Base-by-base conservation (phyloP, 2,329 filamentous ascomycete species). In the Bipolaris zeicola region DNA sequence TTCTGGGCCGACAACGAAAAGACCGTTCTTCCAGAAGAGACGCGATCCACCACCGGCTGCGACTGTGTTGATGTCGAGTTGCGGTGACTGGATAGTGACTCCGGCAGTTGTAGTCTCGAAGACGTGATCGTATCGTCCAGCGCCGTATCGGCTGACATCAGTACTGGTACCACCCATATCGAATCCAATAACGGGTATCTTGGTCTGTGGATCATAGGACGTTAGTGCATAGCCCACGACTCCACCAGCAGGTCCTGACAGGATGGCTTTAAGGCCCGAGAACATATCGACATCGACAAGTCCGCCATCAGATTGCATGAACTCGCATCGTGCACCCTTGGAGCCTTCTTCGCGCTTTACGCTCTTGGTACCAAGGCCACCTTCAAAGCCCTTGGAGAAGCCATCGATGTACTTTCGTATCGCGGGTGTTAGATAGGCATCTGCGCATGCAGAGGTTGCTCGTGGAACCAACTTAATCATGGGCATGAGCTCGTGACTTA, bases 141-240 rank as follows among this genome's bases (percentile, higher is more conserved):
- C 87, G 5, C 90, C 91, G 67, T 94, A 97, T 46, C 93, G 83
- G 33, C 91, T 96, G 8, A 96, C 91, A 74, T 97, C 93, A 0
- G 93, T 97, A 55, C 89, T 93, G 0, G 93, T 97, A 10, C 93
- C 93, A 36, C 92, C 92, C 93, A 97, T 97, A 66, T 97, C 93
- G 69, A 97, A 97, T 0, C 93, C 93, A 67, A 97, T 96, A 3
- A 97, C 90, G 0, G 92, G 92, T 0, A 86, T 91, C 70, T 87
- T 90, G 3, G 91, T 95, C 48, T 89, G 81, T 0, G 89, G 84
- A 63, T 97, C 93, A 73, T 95, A 97, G 1, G 90, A 95, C 0
- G 94, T 97, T 18, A 94, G 86, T 16, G 93, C 92, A 74, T 96
- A 96, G 3, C 93, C 93, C 0, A 96, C 92, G 0, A 96, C 93